Conservation (phyloP, 768 basidiomycete species). For the Termitomyces sp. region DNA sequence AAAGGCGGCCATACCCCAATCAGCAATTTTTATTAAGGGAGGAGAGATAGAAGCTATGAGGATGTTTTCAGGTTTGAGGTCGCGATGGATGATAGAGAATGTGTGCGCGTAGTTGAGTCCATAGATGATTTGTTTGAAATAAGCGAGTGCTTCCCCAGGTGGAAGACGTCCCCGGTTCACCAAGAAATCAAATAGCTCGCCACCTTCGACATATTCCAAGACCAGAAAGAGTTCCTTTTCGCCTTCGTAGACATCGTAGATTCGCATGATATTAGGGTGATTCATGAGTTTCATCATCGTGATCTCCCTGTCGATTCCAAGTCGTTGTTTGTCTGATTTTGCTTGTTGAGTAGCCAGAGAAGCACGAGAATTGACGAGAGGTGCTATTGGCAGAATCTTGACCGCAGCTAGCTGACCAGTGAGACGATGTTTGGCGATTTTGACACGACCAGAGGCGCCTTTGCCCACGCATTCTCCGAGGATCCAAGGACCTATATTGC, state of each 20-base stretch:
- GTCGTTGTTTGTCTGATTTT: slow-evolving; percentile 74
- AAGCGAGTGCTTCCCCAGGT: slow-evolving; percentile 77
- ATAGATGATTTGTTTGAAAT: slow-evolving; percentile 94
- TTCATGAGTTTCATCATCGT: slow-evolving; percentile 99
- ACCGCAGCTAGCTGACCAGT: slow-evolving; percentile 93
- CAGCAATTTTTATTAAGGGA: slow-evolving; percentile 90
- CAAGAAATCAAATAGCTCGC: slow-evolving; percentile 95
- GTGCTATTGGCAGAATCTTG: slow-evolving; percentile 88
- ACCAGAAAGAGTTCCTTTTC: slow-evolving; percentile 88
- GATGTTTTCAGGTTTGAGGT: slow-evolving; percentile 97
- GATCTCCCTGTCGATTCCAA: slow-evolving; percentile 91
- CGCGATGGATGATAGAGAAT: slow-evolving; percentile 96
- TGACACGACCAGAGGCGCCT: slow-evolving; percentile 91
- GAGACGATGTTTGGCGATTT: slow-evolving; percentile 80
- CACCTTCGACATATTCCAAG: slow-evolving; percentile 92
- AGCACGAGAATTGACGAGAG: slow-evolving; percentile 66
- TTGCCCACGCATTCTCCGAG: slow-evolving; percentile 93
- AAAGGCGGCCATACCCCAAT: slow-evolving; percentile 98
- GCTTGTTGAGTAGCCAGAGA: slow-evolving; percentile 61
- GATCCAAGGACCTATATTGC: slow-evolving; percentile 85
- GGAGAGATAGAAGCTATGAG: slow-evolving; percentile 79
- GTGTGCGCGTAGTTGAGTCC: slow-evolving; percentile 96
- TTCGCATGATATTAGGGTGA: slow-evolving; percentile 92
- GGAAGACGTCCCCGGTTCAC: slow-evolving; percentile 83
- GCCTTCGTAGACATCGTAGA: slow-evolving; percentile 95